These are phyloP conservation scores for Porcisia deanei DNA, from an alignment of 208 protist species.

Conservation along the genomic window DNA sequence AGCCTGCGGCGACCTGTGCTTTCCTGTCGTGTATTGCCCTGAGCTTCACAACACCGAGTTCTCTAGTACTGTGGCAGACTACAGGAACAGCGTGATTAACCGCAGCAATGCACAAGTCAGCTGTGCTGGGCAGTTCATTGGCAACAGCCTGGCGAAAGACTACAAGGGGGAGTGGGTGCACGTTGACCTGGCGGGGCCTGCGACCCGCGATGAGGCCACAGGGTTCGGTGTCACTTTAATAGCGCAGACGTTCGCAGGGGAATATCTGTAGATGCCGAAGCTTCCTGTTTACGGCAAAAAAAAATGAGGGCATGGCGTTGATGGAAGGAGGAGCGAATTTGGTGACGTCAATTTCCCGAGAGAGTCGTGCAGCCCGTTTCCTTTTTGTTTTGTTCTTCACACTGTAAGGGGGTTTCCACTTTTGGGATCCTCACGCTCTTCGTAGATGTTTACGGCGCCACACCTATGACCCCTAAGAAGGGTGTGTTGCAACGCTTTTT, in stretches of 20 bases:
- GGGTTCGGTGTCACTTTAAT: slow-evolving; percentile 81
- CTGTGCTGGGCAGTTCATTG: slow-evolving; percentile 87
- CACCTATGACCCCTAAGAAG: too few relatives aligned
- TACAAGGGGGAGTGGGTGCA: slow-evolving; percentile 86
- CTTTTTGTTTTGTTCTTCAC: too few relatives aligned
- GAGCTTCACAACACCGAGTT: slow-evolving; percentile 86
- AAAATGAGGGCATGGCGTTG: background rate
- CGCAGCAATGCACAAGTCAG: slow-evolving; percentile 78
- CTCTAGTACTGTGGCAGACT: slow-evolving; percentile 65
- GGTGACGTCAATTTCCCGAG: too few relatives aligned
- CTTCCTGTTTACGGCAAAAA: background rate
- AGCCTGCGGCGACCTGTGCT: slow-evolving; percentile 79
- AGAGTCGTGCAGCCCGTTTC: too few relatives aligned
- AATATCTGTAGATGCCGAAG: slow-evolving; percentile 22
- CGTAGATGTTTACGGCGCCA: too few relatives aligned
- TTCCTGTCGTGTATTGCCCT: slow-evolving; percentile 88
- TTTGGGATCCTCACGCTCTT: too few relatives aligned
- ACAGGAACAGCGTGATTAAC: slow-evolving; percentile 67
- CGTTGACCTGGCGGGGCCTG: slow-evolving; percentile 82
- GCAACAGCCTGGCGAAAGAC: slow-evolving; percentile 47
- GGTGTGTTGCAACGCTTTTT: too few relatives aligned
- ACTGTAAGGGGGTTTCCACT: too few relatives aligned
- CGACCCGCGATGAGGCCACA: slow-evolving; percentile 62
- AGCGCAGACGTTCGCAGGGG: slow-evolving; percentile 43
- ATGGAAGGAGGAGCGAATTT: background rate